Base-by-base conservation (phyloP, 768 basidiomycete species). In the Pleurotus pulmonarius region DNA sequence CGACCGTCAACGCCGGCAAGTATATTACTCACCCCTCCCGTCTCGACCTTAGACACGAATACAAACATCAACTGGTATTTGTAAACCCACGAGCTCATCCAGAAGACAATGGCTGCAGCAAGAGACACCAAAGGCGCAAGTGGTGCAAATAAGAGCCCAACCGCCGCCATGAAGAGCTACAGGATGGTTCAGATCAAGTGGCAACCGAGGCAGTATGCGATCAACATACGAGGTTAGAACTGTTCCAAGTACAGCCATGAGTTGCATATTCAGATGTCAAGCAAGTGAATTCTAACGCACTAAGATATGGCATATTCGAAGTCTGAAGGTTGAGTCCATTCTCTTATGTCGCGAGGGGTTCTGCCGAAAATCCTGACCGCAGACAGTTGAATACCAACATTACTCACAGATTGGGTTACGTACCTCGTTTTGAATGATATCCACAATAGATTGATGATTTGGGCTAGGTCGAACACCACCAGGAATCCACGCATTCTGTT, bases 11-110 rank as follows among this genome's bases (percentile, higher is more conserved):
- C 20, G 46, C 26, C 2, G 20, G 24, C 15, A 13, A 34, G 29
- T 18, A 13, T 55, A 51, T 4, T 12, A 70, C 86, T 63, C 69
- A 88, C 87, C 38, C 93, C 93, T 44, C 92, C 93, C 18, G 83
- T 87, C 71, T 95, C 93, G 13, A 88, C 85, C 53, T 80, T 80
- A 2, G 90, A 83, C 37, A 88, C 74, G 63, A 81, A 90, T 43
- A 91, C 88, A 66, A 90, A 94, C 79, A 93, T 87, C 24, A 94
- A 74, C 71, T 90, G 86, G 64, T 94, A 94, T 70, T 94, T 94
- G 76, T 90, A 91, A 16, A 87, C 85, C 75, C 80, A 81, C 5
- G 82, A 82, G 56, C 77, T 77, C 47, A 83, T 70, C 87, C 89
- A 93, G 67, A 90, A 89, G 22, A 91, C 85, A 22, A 85, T 62